Evolutionary conservation across 2,329 filamentous ascomycete species (phyloP), one percentile per base, ranked within the genome.

Genomic region (Xenoacremonium recifei): DNA sequence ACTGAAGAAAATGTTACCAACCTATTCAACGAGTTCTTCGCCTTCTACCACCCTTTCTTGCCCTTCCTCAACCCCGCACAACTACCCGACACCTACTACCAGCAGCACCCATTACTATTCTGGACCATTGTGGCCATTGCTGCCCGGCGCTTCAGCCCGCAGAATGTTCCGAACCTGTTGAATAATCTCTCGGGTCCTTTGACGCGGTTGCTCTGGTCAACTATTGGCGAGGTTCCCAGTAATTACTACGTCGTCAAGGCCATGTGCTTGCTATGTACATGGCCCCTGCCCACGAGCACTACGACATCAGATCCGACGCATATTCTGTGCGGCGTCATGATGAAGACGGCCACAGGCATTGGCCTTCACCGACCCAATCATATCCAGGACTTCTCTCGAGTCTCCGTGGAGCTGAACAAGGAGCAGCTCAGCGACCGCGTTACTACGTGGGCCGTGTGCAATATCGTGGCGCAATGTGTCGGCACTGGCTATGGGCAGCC

Each of bases 401-500:
- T 87, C 20, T 84, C 81, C 2, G 75, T 88, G 21, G 84, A 90
- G 51, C 71, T 92, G 29, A 85, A 87, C 54, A 85, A 85, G 55
- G 87, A 91, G 59, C 87, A 91, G 55, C 78, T 91, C 44, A 80
- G 86, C 51, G 87, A 93, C 58, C 77, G 88, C 27, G 80, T 91
- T 32, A 81, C 82, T 37, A 92, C 87, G 2, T 93, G 87, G 87
- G 87, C 87, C 2, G 85, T 89, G 4, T 89, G 87, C 69, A 93
- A 93, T 59, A 86, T 92, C 50, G 87, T 91, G 23, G 84, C 87
- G 17, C 87, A 92, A 57, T 84, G 82, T 42, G 80, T 91, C 32
- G 87, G 86, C n/a, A 92, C 88, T 4, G 87, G 87, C 16, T 89
- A 90, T 55, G 87, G 87, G 5, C 87, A 91, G 60, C 87, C 88